Evolutionary conservation across 2,329 filamentous ascomycete genomes (phyloP).

Genomic region (Cladobotryum protrusum): DNA sequence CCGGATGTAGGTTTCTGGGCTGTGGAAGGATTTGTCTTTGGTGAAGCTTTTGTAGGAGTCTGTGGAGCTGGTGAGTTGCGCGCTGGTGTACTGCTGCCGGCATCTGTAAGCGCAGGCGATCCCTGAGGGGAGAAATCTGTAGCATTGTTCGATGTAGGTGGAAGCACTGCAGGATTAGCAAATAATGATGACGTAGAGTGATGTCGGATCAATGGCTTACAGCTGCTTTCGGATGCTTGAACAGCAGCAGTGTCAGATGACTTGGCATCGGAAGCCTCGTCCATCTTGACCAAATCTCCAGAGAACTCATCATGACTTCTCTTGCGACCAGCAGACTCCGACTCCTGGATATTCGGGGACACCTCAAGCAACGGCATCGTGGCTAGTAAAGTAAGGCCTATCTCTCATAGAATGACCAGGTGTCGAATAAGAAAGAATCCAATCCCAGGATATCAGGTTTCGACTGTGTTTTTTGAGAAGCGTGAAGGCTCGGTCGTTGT

Average conservation of each 20-base stretch:
- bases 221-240: conserved; percentile 16
- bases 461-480: too few relatives aligned
- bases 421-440: too few relatives aligned
- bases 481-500: too few relatives aligned
- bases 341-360: conserved; percentile 43
- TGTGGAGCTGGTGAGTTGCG: conserved; percentile 30
- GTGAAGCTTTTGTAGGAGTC: conserved; percentile 25
- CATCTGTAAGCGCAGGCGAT: conserved; percentile 36
- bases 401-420: too few relatives aligned
- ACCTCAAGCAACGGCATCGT: conserved; percentile 44
- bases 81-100: conserved; percentile 34
- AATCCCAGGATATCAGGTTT: too few relatives aligned
- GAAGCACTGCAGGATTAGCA: conserved; percentile 13
- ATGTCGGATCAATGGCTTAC: conserved; percentile 15
- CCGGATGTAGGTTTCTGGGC: not conserved
- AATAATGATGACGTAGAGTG: conserved; percentile 1
- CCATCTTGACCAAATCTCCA: conserved; percentile 24
- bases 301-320: conserved; percentile 41
- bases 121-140: conserved; percentile 24
- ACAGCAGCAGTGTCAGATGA: conserved; percentile 11
- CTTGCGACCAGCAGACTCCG: conserved; percentile 38
- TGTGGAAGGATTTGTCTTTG: conserved; percentile 16
- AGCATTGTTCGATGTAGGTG: conserved; percentile 17
- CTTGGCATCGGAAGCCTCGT: conserved; percentile 17
- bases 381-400: not conserved